A percentile compares a stretch with the other conserved stretches of the same genome.
Evolutionary conservation across 192 early-diverging fungal species (phyloP).

Genomic region (Linnemannia hyalina): DNA sequence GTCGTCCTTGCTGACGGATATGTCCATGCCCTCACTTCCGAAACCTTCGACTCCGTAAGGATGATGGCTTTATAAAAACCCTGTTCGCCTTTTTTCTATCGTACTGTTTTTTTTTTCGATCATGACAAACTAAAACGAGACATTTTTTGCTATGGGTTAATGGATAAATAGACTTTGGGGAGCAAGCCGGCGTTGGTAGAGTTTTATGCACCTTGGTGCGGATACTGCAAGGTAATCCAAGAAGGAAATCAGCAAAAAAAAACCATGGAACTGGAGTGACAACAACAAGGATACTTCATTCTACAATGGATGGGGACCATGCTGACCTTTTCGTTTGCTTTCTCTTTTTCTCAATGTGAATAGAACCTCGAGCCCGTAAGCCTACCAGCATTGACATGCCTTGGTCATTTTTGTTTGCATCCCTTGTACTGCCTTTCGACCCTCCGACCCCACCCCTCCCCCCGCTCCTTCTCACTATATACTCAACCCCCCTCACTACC

Average conservation of each 20-base stretch:
- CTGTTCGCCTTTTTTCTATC: conserved; percentile 35
- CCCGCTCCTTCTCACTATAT: too few species aligned
- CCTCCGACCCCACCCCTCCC: too few species aligned
- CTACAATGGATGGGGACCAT: background rate
- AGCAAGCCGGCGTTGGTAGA: conserved; percentile 83
- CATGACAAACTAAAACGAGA: background rate
- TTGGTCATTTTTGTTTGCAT: background rate
- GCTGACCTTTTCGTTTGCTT: background rate
- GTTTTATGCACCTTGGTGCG: conserved; percentile 93
- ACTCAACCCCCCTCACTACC: too few species aligned
- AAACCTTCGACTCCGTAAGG: conserved; percentile 74
- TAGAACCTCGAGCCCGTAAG: conserved; percentile 63
- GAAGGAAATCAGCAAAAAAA: too few species aligned
- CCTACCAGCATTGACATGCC: too few species aligned
- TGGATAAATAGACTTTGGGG: conserved; percentile 49
- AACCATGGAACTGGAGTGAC: background rate
- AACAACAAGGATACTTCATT: too few species aligned
- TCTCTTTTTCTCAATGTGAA: background rate
- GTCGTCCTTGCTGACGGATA: conserved; percentile 37
- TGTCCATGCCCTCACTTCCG: conserved; percentile 43
- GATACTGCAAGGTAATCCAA: conserved; percentile 78
- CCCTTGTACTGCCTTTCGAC: too few species aligned
- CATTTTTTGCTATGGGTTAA: background rate
- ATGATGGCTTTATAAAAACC: too few species aligned
- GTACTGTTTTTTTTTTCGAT: background rate